These are phyloP conservation scores for Parietaria judaica DNA, from an alignment of 306 rosid species.

Conservation along the genomic window DNA sequence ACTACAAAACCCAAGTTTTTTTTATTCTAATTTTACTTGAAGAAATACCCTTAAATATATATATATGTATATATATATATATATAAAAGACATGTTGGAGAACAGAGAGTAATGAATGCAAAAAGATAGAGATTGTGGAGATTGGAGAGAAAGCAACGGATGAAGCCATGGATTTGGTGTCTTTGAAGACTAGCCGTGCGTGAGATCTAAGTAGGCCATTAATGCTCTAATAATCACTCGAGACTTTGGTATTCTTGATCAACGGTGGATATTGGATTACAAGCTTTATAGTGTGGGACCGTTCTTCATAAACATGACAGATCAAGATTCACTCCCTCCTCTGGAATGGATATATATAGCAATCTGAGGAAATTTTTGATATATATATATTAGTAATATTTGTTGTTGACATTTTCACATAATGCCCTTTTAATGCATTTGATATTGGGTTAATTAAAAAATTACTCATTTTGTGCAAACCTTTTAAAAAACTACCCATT, in stretches of 20 bases:
- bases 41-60: no score
- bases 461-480: no score
- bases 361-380: neutral
- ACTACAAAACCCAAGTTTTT: no score
- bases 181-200: neutral
- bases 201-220: neutral
- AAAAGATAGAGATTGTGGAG: neutral
- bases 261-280: neutral
- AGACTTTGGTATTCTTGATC: neutral
- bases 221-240: neutral
- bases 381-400: neutral
- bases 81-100: neutral
- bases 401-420: neutral
- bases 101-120: neutral
- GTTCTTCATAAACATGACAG: slow-evolving; percentile 7
- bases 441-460: no score
- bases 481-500: no score
- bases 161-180: neutral
- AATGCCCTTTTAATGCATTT: neutral
- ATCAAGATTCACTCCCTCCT: slow-evolving; percentile 2
- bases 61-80: no score
- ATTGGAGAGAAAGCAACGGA: slow-evolving; percentile 3
- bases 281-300: neutral
- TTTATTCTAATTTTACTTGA: no score
- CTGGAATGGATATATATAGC: neutral